phyloP scores from a whole-genome alignment of 345 rosid species.

The Citrus medica region DNA sequence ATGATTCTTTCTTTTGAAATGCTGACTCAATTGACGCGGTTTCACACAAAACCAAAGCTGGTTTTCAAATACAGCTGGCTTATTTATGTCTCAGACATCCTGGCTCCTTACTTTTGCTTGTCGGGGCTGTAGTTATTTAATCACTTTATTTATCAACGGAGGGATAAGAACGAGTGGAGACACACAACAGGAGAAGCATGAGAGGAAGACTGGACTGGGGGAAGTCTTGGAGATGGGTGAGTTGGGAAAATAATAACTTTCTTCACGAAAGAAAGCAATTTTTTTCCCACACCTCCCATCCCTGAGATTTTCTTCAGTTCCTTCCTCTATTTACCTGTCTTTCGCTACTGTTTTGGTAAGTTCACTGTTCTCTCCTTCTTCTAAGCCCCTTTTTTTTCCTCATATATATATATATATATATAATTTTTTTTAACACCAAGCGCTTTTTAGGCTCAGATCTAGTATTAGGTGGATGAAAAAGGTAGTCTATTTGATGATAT shows the following conservation, averaged over 20 bases:
- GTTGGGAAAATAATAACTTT: neutral
- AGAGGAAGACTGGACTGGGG: conserved; percentile 6
- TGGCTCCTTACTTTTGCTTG: too few species aligned
- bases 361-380: neutral
- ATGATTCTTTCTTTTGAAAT: too few species aligned
- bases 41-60: too few species aligned
- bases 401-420: neutral
- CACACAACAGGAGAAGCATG: neutral
- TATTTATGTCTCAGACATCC: too few species aligned
- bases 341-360: neutral
- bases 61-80: too few species aligned
- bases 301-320: neutral
- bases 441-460: neutral
- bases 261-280: neutral
- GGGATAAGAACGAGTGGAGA: neutral
- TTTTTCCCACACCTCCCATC: conserved; percentile 22
- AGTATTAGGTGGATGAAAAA: neutral
- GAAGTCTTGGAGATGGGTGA: conserved; percentile 17
- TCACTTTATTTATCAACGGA: too few species aligned
- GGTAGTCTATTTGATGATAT: neutral
- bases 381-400: neutral
- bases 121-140: too few species aligned
- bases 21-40: too few species aligned
- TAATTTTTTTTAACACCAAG: neutral
- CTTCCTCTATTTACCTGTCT: neutral